Evolutionary conservation across 1,139 yeast genomes (phyloP), one percentile per base, ranked within the genome.

Genomic region (Saccharomycopsis hybrid): DNA sequence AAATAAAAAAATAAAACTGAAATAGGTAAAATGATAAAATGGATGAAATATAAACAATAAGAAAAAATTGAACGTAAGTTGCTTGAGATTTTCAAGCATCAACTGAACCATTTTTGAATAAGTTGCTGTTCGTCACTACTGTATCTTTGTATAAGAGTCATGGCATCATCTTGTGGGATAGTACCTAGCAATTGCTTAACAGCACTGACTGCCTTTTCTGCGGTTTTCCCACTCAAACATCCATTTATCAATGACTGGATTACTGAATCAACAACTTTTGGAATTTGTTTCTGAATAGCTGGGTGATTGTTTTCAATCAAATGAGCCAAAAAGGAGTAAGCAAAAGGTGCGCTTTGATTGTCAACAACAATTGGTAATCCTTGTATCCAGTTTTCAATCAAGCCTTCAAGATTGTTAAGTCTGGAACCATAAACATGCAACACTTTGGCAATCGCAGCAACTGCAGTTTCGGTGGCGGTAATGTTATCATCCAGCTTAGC

Each of bases 301-400:
- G 84, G 78, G 58, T 88, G 94, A 51, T 78, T 76, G 55, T 74
- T 76, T 45, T 83, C 83, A 46, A 90, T 82, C 60, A 92, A 72
- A 56, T 84, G 86, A 31, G 82, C 71, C 60, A 92, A 73, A 64
- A 88, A 90, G 57, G 76, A 72, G 67, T 88, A 92, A 29, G 89
- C 82, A 65, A 74, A 87, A n/a, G 89, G 82, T 1, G 97, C 97
- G 5, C 95, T 95, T 59, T 86, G 94, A 43, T 82, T 86, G 65
- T 92, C 97, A 59, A 82, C 84, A 24, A 82, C 68, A 44, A 90
- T 77, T 31, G 98, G 98, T 59, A 92, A 76, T 11, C 89, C 76
- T 55, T 76, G 76, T 51, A 92, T 71, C 97, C 97, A 92, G 57
- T 78, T 85, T 37, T 73, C 76, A 49, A 87, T 70, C 27, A 85